Conservation (phyloP, 495 filamentous ascomycete species). For the Hyaloscypha hepaticicola region DNA sequence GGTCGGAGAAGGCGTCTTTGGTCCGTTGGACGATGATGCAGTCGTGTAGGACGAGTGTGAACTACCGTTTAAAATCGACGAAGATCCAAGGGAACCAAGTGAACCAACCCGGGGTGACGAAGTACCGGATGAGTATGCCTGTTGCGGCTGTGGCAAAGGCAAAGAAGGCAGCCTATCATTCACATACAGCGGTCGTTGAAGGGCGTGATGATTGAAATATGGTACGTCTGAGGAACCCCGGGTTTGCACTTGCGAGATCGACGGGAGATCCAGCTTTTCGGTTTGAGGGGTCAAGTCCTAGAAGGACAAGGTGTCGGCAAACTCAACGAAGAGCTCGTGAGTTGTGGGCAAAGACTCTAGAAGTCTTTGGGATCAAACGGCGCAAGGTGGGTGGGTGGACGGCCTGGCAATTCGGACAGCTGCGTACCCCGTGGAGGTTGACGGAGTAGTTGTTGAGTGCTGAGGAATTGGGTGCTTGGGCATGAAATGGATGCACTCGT, state of each 20-base stretch:
- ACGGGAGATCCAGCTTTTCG: constrained; percentile 99
- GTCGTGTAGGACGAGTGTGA: constrained; percentile 55
- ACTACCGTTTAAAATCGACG: constrained; percentile 46
- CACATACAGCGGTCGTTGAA: constrained; percentile 62
- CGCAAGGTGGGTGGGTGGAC: neutral
- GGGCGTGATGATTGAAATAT: constrained; percentile 73
- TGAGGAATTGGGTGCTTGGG: constrained; percentile 10
- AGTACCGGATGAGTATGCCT: constrained; percentile 61
- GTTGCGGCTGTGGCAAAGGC: constrained; percentile 63
- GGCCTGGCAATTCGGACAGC: neutral
- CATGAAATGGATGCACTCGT: constrained; percentile 18
- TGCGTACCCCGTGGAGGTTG: neutral
- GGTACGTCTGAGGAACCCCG: constrained; percentile 79
- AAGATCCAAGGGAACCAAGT: constrained; percentile 51
- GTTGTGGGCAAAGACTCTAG: constrained; percentile 1
- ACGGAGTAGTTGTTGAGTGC: neutral
- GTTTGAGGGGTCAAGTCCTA: constrained; percentile 48
- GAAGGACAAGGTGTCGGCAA: constrained; percentile 22
- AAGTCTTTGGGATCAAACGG: neutral
- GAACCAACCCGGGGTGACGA: constrained; percentile 70
- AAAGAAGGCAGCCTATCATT: constrained; percentile 79
- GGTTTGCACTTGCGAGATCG: constrained; percentile 86
- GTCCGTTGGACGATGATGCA: constrained; percentile 54
- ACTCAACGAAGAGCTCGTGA: constrained; percentile 27
- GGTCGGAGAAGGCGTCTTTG: constrained; percentile 56